Conservation (phyloP, 305 asterid genomes). For the Ilex paraguariensis region DNA sequence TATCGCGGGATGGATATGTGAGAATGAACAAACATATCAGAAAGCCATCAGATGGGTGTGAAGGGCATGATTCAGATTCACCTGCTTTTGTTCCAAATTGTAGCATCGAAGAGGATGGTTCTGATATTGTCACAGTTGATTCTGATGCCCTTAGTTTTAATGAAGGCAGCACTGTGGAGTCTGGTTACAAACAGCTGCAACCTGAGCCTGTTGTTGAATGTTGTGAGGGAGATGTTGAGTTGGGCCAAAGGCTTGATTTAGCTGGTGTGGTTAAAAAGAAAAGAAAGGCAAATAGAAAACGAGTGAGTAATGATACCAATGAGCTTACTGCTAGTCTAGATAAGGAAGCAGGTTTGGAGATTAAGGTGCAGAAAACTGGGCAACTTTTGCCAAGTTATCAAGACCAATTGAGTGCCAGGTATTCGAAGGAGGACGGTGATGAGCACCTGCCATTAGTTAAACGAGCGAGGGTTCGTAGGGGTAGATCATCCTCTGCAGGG, state of each 20-base stretch:
- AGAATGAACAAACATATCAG: constrained; percentile 60
- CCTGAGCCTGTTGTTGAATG: constrained; percentile 37
- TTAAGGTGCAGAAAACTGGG: constrained; percentile 34
- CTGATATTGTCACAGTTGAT: constrained; percentile 59
- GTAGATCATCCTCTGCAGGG: constrained; percentile 43
- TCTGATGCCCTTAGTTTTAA: constrained; percentile 56
- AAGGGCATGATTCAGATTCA: constrained; percentile 42
- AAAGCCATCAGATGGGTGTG: constrained; percentile 58
- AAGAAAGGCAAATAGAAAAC: constrained; percentile 69
- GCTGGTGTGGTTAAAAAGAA: constrained; percentile 61
- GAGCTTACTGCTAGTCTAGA: constrained; percentile 35
- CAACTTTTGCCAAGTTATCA: constrained; percentile 33
- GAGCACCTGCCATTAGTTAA: constrained; percentile 89
- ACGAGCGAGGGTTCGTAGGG: constrained; percentile 93
- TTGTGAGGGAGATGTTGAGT: constrained; percentile 42
- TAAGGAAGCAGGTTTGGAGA: constrained; percentile 34
- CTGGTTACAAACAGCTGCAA: constrained; percentile 37
- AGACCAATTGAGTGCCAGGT: constrained; percentile 37
- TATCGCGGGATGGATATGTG: constrained; percentile 38
- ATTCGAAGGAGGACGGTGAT: constrained; percentile 67
- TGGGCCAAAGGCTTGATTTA: constrained; percentile 58
- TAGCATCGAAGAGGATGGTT: constrained; percentile 56
- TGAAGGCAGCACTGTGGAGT: constrained; percentile 57
- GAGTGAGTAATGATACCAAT: constrained; percentile 37
- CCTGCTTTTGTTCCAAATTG: constrained; percentile 53